These are phyloP conservation scores for Monilinia aucupariae DNA, from an alignment of 2,329 filamentous ascomycete genomes.

Conservation along the genomic window DNA sequence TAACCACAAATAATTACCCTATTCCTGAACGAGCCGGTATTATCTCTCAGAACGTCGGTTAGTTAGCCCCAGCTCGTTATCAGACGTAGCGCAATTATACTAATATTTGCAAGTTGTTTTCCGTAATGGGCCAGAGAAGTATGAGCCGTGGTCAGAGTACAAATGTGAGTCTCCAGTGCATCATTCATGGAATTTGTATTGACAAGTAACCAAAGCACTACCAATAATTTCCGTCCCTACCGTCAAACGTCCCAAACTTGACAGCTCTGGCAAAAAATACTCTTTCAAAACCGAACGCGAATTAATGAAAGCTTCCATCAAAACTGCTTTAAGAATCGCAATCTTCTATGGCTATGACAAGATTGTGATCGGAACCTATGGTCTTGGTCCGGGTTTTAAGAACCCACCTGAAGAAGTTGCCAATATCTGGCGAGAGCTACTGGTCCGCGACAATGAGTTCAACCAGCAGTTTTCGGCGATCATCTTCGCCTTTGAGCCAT, in stretches of 20 bases:
- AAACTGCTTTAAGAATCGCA: slow-evolving; percentile 64
- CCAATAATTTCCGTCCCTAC: slow-evolving; percentile 72
- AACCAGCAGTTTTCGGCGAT: slow-evolving; percentile 56
- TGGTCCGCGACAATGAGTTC: slow-evolving; percentile 58
- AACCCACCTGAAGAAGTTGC: slow-evolving; percentile 62
- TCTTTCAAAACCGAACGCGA: slow-evolving; percentile 67
- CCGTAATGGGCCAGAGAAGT: slow-evolving; percentile 59
- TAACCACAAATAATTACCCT: slow-evolving; percentile 56
- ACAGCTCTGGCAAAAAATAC: slow-evolving; percentile 60
- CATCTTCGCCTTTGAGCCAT: slow-evolving; percentile 60
- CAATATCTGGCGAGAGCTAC: slow-evolving; percentile 59
- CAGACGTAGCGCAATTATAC: background rate
- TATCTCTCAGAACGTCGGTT: slow-evolving; percentile 62
- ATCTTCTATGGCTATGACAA: slow-evolving; percentile 52
- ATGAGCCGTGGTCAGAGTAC: slow-evolving; percentile 52
- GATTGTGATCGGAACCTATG: slow-evolving; percentile 60
- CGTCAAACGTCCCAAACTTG: slow-evolving; percentile 67
- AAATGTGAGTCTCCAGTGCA: slow-evolving; percentile 30
- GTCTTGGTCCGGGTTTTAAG: slow-evolving; percentile 56
- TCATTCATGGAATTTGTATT: background rate
- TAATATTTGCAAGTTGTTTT: slow-evolving; percentile 53
- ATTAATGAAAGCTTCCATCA: slow-evolving; percentile 68
- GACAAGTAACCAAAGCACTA: slow-evolving; percentile 38
- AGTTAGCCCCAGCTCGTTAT: slow-evolving; percentile 29
- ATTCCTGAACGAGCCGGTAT: slow-evolving; percentile 66